phyloP scores from a whole-genome alignment of 805 yeast genomes.

The Candida verbasci region DNA sequence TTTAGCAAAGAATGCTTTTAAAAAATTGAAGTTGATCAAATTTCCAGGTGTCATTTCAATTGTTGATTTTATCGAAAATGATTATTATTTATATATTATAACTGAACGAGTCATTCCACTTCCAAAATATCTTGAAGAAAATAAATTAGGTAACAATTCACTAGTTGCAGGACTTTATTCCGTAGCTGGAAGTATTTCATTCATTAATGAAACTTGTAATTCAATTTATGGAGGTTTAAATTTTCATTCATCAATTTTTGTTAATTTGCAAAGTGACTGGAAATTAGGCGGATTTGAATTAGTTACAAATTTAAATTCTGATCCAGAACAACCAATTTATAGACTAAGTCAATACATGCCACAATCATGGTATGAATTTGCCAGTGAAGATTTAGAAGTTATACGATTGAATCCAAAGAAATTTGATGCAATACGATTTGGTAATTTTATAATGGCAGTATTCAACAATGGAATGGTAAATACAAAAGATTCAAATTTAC shows the following conservation, averaged over 20 bases:
- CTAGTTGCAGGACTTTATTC: conserved; percentile 52
- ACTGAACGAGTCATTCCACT: conserved; percentile 66
- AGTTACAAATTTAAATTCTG: conserved; percentile 44
- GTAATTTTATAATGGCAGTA: conserved; percentile 44
- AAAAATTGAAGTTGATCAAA: conserved; percentile 50
- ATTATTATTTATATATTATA: conserved; percentile 51
- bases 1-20: conserved; percentile 33
- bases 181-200: conserved; percentile 51
- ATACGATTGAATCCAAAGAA: conserved; percentile 35
- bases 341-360: conserved; percentile 39
- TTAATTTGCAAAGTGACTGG: conserved; percentile 74
- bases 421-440: conserved; percentile 64
- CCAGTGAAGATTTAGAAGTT: conserved; percentile 42
- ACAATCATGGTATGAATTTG: conserved; percentile 29
- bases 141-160: conserved; percentile 26
- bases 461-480: conserved; percentile 3
- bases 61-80: conserved; percentile 62
- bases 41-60: conserved; percentile 66
- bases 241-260: conserved; percentile 50
- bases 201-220: conserved; percentile 52
- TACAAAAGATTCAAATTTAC: conserved; percentile 2
- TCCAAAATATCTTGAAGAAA: conserved; percentile 29
- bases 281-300: conserved; percentile 78
- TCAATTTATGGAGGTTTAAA: conserved; percentile 59
- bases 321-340: conserved; percentile 42